These are phyloP conservation scores for Parietaria judaica DNA, from an alignment of 306 rosid species.

Conservation along the genomic window DNA sequence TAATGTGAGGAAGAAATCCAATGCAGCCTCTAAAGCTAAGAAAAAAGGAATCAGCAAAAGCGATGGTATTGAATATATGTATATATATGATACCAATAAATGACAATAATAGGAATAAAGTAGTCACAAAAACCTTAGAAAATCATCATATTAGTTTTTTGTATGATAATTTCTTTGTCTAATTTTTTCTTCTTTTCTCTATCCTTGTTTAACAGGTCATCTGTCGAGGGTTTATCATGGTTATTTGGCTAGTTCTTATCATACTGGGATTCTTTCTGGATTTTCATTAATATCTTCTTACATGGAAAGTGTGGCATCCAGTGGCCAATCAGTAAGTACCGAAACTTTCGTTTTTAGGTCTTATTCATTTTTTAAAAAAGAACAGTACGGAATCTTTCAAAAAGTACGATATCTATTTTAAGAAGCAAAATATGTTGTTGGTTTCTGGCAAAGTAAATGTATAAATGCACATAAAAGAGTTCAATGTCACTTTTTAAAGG, in stretches of 20 bases:
- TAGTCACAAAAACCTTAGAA: too few species aligned
- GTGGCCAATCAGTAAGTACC: conserved; percentile 49
- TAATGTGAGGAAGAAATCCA: conserved; percentile 43
- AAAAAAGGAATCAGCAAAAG: conserved; percentile 44
- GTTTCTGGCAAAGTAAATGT: too few species aligned
- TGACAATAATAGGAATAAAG: too few species aligned
- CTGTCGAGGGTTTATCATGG: conserved; percentile 68
- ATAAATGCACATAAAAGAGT: too few species aligned
- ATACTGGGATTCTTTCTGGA: conserved; percentile 86
- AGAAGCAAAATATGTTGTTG: too few species aligned
- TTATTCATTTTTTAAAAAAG: too few species aligned
- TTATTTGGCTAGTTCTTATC: conserved; percentile 85
- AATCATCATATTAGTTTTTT: neutral
- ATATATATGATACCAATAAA: neutral
- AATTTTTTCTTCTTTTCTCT: neutral
- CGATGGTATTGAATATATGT: conserved; percentile 36
- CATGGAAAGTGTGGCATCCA: conserved; percentile 56
- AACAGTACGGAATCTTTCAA: too few species aligned
- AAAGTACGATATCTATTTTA: too few species aligned
- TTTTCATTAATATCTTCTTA: conserved; percentile 62
- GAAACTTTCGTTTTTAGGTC: conserved; percentile 4
- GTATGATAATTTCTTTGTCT: neutral
- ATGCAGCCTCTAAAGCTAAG: conserved; percentile 53
- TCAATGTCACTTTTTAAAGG: too few species aligned
- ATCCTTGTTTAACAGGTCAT: conserved; percentile 14